phyloP scores from a whole-genome alignment of 768 basidiomycete species.

The Brasilioporus rufonigricans region DNA sequence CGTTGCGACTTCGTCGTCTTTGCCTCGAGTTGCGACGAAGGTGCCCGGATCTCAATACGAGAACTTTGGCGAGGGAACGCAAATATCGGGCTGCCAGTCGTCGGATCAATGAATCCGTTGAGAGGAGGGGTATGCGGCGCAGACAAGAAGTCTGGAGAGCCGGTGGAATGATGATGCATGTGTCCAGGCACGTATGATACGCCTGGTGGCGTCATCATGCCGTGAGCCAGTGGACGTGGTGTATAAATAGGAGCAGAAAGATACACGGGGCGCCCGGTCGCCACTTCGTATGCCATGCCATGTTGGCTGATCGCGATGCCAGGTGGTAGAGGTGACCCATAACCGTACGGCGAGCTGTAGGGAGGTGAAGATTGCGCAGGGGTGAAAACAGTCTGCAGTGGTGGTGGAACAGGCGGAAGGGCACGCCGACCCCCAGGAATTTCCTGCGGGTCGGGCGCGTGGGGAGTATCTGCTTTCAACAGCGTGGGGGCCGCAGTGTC shows the following conservation, averaged over 20 bases:
- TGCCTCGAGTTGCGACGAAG: slow-evolving; percentile 29
- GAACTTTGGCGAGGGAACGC: slow-evolving; percentile 69
- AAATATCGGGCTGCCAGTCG: slow-evolving; percentile 69
- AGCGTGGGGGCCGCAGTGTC: slow-evolving; percentile 25
- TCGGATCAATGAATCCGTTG: slow-evolving; percentile 63
- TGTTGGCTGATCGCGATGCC: slow-evolving; percentile 73
- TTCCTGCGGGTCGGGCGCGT: slow-evolving; percentile 20
- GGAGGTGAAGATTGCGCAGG: slow-evolving; percentile 49
- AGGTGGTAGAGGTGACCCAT: slow-evolving; percentile 54
- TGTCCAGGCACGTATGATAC: slow-evolving; percentile 58
- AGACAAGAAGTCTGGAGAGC: slow-evolving; percentile 62
- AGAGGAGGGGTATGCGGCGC: slow-evolving; percentile 60
- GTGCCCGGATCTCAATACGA: slow-evolving; percentile 74
- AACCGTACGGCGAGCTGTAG: slow-evolving; percentile 68
- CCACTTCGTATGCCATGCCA: slow-evolving; percentile 78
- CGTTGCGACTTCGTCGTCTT: slow-evolving; percentile 26
- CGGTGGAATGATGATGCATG: slow-evolving; percentile 57
- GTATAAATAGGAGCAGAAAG: slow-evolving; percentile 66
- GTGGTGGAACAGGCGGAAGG: slow-evolving; percentile 39
- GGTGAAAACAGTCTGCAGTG: slow-evolving; percentile 44
- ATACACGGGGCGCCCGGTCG: slow-evolving; percentile 79
- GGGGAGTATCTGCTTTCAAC: slow-evolving; percentile 30
- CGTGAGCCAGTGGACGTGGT: slow-evolving; percentile 62
- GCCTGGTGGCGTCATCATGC: slow-evolving; percentile 48
- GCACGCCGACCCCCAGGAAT: slow-evolving; percentile 23